Evolutionary conservation across 805 yeast genomes (phyloP).

Genomic region (Saccharomyces kudriavzevii): DNA sequence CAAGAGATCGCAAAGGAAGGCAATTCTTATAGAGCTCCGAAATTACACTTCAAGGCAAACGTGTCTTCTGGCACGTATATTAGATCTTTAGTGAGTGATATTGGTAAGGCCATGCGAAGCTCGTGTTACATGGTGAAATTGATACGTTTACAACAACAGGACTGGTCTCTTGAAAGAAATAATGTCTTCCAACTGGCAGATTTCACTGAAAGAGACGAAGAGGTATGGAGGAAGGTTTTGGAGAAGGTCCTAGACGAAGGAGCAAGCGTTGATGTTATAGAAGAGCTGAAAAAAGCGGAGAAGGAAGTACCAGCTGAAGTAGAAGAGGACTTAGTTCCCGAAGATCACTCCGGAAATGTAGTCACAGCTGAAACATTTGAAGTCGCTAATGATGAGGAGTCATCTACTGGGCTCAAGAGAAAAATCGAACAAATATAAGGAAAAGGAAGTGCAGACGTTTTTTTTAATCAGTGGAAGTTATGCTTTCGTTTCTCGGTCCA

Average conservation of each 20-base stretch:
- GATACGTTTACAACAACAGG: conserved; percentile 66
- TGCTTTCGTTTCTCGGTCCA: neutral
- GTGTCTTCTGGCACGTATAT: conserved; percentile 96
- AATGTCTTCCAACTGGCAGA: conserved; percentile 60
- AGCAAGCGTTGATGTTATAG: conserved; percentile 33
- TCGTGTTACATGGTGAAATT: conserved; percentile 85
- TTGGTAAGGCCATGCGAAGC: conserved; percentile 72
- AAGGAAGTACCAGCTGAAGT: conserved; percentile 9
- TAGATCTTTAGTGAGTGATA: conserved; percentile 80
- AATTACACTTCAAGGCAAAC: conserved; percentile 61
- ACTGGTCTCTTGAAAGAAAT: conserved; percentile 68
- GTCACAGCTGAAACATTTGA: neutral
- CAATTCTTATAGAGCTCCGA: conserved; percentile 48
- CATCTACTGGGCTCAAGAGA: neutral
- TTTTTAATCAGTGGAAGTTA: neutral
- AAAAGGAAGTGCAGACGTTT: conserved; percentile 4
- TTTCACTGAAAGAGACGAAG: conserved; percentile 51
- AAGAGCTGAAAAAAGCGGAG: conserved; percentile 32
- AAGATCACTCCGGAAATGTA: neutral
- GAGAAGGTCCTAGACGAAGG: conserved; percentile 44
- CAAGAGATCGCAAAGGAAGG: conserved; percentile 25
- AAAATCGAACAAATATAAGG: conserved; percentile 8
- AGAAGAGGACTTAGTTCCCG: conserved; percentile 1
- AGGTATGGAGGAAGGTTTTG: conserved; percentile 64
- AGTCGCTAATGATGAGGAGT: neutral